Base-by-base conservation (phyloP, 192 early-diverging fungal species). In the Phycomyces nitens region DNA sequence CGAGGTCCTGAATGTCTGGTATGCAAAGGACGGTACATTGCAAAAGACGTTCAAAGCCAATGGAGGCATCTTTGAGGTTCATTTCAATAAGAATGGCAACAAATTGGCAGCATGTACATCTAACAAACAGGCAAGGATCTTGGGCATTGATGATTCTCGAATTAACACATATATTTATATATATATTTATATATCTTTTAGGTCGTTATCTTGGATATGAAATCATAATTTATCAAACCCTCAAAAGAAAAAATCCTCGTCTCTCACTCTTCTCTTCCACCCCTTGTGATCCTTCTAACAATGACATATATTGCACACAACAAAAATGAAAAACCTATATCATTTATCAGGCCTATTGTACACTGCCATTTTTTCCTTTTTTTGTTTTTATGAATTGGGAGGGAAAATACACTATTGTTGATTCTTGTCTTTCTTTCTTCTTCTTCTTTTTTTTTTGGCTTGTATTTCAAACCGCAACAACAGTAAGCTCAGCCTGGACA, bases 1-100 rank as follows among this genome's bases (percentile, higher is more conserved):
- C 79, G 80, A 89, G 11, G 78, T 81, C 16, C 78, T 94, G 27
- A 87, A 88, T 72, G 77, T 96, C 10, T 94, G 92, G 92, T 70
- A 77, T 62, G 72, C 78, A 9, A 76, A 80, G 80, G 75, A 78
- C 41, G 80, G 81, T 5, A 58, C 71, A n/a, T 58, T 82, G 24
- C 70, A 77, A 39, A 84, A 80, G 60, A 82, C 76, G 6, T 82
- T 79, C 51, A 75, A 77, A 51, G 80, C 79, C 34, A 70, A 82
- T 67, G 79, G 79, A 20, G 83, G 81, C 14, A 82, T 84, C 7
- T 84, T 84, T 67, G 83, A 84, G 51, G 81, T 82, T 3, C 78
- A 82, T 39, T 84, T 77, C 56, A 84, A 84, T 69, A 80, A 73
- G 66, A 76, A 77, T 18, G 83, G 83, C 14, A 74, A 80, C 57